Evolutionary conservation across 495 filamentous ascomycete genomes (phyloP).

Genomic region (Daldinia loculata): DNA sequence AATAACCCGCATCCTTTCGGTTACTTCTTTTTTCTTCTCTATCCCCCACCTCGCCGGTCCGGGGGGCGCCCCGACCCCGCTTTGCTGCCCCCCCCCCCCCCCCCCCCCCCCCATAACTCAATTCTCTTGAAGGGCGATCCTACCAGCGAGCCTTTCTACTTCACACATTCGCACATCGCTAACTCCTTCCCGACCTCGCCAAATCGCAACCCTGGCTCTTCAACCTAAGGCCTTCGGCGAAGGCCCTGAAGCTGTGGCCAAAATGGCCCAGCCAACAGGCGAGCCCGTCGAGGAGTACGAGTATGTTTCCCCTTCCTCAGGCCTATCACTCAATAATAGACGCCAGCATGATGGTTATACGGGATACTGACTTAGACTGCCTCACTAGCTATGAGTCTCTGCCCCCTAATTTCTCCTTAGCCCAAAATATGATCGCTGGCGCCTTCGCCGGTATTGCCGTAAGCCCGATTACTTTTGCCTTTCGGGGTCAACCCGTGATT

Average conservation of each 20-base stretch:
- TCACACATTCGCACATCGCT: slow-evolving; percentile 10
- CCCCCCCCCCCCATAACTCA: not conserved
- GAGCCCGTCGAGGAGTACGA: slow-evolving; percentile 66
- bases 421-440: slow-evolving; percentile 88
- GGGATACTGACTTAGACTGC: slow-evolving; percentile 29
- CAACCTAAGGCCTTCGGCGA: slow-evolving; percentile 59
- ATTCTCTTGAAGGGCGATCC: not conserved
- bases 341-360: not conserved
- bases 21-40: no score
- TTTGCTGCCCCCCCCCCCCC: no score
- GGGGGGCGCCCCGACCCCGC: no score
- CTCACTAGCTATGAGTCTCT: slow-evolving; percentile 63
- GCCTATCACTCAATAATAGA: not conserved
- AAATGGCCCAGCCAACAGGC: slow-evolving; percentile 67
- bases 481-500: not conserved
- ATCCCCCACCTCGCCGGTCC: no score
- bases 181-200: slow-evolving; percentile 11
- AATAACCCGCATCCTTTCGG: no score
- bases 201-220: slow-evolving; percentile 63
- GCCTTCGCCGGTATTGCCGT: slow-evolving; percentile 98
- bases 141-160: not conserved
- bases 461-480: slow-evolving; percentile 36
- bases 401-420: slow-evolving; percentile 66
- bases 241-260: slow-evolving; percentile 63
- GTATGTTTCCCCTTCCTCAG: slow-evolving; percentile 49